These are phyloP conservation scores for Neocatenulostroma microsporum DNA, from an alignment of 2,329 filamentous ascomycete genomes.

Conservation along the genomic window DNA sequence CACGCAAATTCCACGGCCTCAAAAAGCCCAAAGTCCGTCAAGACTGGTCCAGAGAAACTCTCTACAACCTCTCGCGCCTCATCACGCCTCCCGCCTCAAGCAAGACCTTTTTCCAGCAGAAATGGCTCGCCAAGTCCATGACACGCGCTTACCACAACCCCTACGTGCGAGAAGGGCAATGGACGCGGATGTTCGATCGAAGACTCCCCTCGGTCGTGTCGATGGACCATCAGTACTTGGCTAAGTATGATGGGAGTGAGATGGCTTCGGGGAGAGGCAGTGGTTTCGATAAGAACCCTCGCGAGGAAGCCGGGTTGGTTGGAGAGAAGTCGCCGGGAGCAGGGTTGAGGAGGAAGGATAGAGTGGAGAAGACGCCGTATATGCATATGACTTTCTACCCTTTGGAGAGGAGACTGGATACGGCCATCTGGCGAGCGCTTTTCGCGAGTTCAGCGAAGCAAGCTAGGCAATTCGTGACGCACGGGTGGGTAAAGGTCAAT, in stretches of 20 bases:
- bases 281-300: slow-evolving; percentile 45
- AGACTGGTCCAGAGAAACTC: slow-evolving; percentile 95
- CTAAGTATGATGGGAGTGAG: slow-evolving; percentile 70
- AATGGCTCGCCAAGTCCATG: slow-evolving; percentile 84
- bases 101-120: slow-evolving; percentile 91
- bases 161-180: slow-evolving; percentile 85
- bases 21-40: slow-evolving; percentile 67
- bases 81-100: slow-evolving; percentile 37
- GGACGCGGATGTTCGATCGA: slow-evolving; percentile 85
- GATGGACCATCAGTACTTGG: slow-evolving; percentile 75
- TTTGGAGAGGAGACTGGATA: slow-evolving; percentile 81
- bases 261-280: slow-evolving; percentile 77
- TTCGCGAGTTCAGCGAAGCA: slow-evolving; percentile 92
- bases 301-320: too few species aligned
- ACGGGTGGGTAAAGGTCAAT: slow-evolving; percentile 91
- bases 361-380: slow-evolving; percentile 61
- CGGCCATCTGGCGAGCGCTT: slow-evolving; percentile 85
- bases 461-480: slow-evolving; percentile 87
- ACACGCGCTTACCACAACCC: slow-evolving; percentile 89
- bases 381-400: slow-evolving; percentile 96
- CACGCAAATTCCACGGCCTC: slow-evolving; percentile 55
- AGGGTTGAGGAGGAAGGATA: slow-evolving; percentile 20
- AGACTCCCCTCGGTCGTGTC: slow-evolving; percentile 74
- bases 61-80: slow-evolving; percentile 72
- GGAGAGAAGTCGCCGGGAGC: slow-evolving; percentile 9